Percentiles rank a stretch among this genome's conserved stretches.
Evolutionary conservation across 2,329 filamentous ascomycete genomes (phyloP).

Genomic region (Myriosclerotinia duriaeana): DNA sequence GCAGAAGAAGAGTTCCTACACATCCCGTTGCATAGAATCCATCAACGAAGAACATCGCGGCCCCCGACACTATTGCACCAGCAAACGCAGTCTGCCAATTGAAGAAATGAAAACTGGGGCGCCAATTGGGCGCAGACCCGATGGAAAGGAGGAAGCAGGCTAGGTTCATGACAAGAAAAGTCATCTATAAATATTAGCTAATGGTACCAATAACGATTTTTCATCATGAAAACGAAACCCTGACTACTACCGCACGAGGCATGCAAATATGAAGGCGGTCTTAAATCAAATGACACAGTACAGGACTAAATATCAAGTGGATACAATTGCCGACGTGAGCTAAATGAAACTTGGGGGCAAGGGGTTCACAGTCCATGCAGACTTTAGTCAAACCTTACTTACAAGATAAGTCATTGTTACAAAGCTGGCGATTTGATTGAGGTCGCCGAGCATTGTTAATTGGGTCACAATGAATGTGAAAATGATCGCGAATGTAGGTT

Average conservation of each 20-base stretch:
- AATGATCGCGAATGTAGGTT: constrained; percentile 74
- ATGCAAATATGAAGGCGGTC: neutral
- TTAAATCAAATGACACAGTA: neutral
- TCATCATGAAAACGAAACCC: neutral
- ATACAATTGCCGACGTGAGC: no score
- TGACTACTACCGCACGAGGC: neutral
- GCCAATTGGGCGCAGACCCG: constrained; percentile 83
- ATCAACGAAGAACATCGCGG: constrained; percentile 89
- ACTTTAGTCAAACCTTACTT: constrained; percentile 31
- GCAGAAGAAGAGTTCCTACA: constrained; percentile 68
- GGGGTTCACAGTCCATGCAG: neutral
- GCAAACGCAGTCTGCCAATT: constrained; percentile 78
- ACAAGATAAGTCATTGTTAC: constrained; percentile 87
- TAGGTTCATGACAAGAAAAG: constrained; percentile 83
- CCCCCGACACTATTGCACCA: constrained; percentile 72
- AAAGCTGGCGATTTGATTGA: constrained; percentile 86
- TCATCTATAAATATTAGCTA: constrained; percentile 57
- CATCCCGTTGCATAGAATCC: constrained; percentile 75
- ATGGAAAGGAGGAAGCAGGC: constrained; percentile 86
- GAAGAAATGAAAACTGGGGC: constrained; percentile 86
- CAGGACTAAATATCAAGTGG: neutral
- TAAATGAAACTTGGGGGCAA: no score
- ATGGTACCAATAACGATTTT: neutral
- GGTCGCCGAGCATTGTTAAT: constrained; percentile 74
- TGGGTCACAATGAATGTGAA: constrained; percentile 75